Evolutionary conservation across 257 asterid species (phyloP).

Genomic region (Apocynum venetum): DNA sequence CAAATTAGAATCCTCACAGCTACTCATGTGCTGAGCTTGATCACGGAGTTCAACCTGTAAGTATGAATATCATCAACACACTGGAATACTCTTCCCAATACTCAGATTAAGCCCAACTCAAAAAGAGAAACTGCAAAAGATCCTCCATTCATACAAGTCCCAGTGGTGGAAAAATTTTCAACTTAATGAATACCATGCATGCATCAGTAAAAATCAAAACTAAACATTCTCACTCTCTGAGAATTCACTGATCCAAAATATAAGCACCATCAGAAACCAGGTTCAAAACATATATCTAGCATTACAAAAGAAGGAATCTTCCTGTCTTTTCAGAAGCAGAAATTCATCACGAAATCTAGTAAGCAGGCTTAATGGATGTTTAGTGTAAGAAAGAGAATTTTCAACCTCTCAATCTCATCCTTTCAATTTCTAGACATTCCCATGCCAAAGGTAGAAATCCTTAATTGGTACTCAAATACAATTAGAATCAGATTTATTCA

Average conservation of each 20-base stretch:
- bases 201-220: background rate
- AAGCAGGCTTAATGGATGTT: background rate
- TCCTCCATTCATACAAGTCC: background rate
- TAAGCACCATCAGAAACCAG: background rate
- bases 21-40: slow-evolving; percentile 14
- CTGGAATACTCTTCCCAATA: background rate
- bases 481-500: background rate
- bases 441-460: background rate
- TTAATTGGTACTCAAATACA: background rate
- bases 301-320: background rate
- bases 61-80: background rate
- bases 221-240: background rate
- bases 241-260: background rate
- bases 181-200: background rate
- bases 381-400: background rate
- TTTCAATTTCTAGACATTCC: background rate
- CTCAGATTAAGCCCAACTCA: background rate
- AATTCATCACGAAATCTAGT: background rate
- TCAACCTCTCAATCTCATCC: background rate
- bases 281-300: background rate
- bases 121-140: background rate
- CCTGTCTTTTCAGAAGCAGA: background rate
- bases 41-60: slow-evolving; percentile 9
- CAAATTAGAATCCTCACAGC: slow-evolving; percentile 34
- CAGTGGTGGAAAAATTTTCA: too few relatives aligned